Evolutionary conservation across 495 filamentous ascomycete species (phyloP).

Genomic region (Pyronema omphalodes): DNA sequence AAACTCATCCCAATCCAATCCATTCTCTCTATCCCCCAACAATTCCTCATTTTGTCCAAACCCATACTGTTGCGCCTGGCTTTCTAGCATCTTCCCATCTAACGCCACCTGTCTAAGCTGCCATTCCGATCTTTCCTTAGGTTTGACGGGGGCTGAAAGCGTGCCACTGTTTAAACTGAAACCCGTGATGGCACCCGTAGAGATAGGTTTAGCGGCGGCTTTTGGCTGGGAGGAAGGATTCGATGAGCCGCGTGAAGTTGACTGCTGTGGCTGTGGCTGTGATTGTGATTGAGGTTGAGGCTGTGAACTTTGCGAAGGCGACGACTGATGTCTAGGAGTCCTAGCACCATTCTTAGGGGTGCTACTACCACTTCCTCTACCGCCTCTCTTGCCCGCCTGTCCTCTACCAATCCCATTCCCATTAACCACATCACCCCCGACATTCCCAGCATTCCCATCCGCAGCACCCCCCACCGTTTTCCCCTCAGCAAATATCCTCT

Average conservation of each 20-base stretch:
- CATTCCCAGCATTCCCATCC: not conserved
- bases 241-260: not conserved
- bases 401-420: not conserved
- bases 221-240: not conserved
- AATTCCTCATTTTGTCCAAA: not conserved
- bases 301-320: not conserved
- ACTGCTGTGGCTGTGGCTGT: not conserved
- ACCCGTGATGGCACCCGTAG: slow-evolving; percentile 11
- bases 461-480: not conserved
- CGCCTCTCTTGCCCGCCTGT: not conserved
- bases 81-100: slow-evolving; percentile 20
- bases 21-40: slow-evolving; percentile 1
- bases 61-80: slow-evolving; percentile 9
- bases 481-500: slow-evolving; percentile 15
- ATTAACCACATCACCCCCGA: not conserved
- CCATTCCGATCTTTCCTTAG: not conserved
- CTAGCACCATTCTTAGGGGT: not conserved
- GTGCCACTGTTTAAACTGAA: slow-evolving; percentile 17
- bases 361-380: no score
- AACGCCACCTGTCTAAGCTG: slow-evolving; percentile 8
- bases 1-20: slow-evolving; percentile 21
- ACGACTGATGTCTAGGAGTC: not conserved
- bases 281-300: not conserved
- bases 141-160: slow-evolving; percentile 6
- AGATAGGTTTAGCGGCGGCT: not conserved